Evolutionary conservation across 371 early-diverging fungal genomes (phyloP).

Genomic region (Zopfochytrium polystomum): DNA sequence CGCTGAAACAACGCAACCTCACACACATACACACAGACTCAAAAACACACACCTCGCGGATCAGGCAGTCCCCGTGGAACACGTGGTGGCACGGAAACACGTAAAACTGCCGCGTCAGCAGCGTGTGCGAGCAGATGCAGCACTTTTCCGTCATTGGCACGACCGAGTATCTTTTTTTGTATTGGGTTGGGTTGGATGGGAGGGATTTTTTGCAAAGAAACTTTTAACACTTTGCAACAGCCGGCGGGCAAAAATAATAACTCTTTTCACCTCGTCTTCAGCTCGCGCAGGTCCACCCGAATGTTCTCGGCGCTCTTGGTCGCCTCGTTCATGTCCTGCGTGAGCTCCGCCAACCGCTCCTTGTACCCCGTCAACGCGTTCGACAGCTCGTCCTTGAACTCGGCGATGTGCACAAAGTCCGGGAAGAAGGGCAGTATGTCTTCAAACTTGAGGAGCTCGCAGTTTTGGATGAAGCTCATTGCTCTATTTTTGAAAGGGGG

Average conservation of each 20-base stretch:
- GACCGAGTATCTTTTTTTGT: slow-evolving; percentile 67
- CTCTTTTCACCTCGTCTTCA: slow-evolving; percentile 57
- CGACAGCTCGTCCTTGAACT: slow-evolving; percentile 89
- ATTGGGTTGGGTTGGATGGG: too few species aligned
- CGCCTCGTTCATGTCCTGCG: slow-evolving; percentile 86
- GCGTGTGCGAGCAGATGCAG: slow-evolving; percentile 67
- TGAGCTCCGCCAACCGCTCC: slow-evolving; percentile 71
- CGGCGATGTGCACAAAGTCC: slow-evolving; percentile 89
- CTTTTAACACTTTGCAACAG: neutral
- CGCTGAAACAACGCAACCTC: too few species aligned
- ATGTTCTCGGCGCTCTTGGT: slow-evolving; percentile 80
- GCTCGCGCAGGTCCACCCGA: slow-evolving; percentile 71
- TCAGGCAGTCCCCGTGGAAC: slow-evolving; percentile 87
- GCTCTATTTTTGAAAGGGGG: slow-evolving; percentile 51
- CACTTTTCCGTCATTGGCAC: slow-evolving; percentile 79
- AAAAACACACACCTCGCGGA: slow-evolving; percentile 58
- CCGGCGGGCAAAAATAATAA: neutral
- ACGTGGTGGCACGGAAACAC: slow-evolving; percentile 93
- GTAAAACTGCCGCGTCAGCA: slow-evolving; percentile 83
- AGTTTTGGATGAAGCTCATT: slow-evolving; percentile 73
- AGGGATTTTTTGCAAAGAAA: too few species aligned
- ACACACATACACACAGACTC: too few species aligned
- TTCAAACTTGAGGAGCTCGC: slow-evolving; percentile 84
- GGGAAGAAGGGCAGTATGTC: slow-evolving; percentile 94
- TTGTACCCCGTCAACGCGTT: slow-evolving; percentile 82